Percentiles rank a stretch among this genome's conserved stretches.
These are phyloP conservation scores for Aspergillus pseudoterreus DNA, from an alignment of 2,329 filamentous ascomycete genomes.

Conservation along the genomic window DNA sequence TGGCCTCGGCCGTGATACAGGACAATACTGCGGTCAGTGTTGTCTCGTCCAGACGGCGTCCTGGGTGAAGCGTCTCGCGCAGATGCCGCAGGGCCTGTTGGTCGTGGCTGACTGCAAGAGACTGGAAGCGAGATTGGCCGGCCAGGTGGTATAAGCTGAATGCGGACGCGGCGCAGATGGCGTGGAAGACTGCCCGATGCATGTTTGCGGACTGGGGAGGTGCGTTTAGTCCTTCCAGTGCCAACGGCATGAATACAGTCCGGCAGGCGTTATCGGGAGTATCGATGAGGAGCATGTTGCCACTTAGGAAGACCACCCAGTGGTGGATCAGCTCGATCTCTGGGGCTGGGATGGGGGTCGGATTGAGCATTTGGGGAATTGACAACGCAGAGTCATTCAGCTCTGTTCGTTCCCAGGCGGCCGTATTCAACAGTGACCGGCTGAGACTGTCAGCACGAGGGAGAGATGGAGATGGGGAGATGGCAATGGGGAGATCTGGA, in stretches of 20 bases:
- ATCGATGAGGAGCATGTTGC: constrained; percentile 27
- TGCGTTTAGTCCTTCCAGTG: constrained; percentile 20
- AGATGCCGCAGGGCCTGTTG: constrained; percentile 26
- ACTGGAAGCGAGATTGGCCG: constrained; percentile 20
- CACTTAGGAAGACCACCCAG: constrained; percentile 27
- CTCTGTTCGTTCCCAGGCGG: neutral
- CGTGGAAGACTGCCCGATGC: constrained; percentile 28
- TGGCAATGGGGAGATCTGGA: no score
- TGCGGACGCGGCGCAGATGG: constrained; percentile 22
- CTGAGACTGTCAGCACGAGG: neutral
- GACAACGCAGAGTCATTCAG: neutral
- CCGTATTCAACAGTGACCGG: neutral
- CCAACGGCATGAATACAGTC: constrained; percentile 24
- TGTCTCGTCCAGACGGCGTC: constrained; percentile 15
- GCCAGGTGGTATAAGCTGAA: constrained; percentile 24
- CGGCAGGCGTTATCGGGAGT: constrained; percentile 26
- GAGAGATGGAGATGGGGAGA: no score
- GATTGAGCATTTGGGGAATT: constrained; percentile 5
- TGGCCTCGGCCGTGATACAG: constrained; percentile 20
- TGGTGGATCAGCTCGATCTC: constrained; percentile 26
- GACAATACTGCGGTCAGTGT: constrained; percentile 16
- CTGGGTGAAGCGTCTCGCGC: constrained; percentile 17
- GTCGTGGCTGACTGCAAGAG: constrained; percentile 26
- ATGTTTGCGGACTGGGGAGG: constrained; percentile 17
- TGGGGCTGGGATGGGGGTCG: constrained; percentile 8